Percentiles rank a stretch among this genome's conserved stretches.
phyloP scores from a whole-genome alignment of 2,329 filamentous ascomycete genomes.

The Microascus cirrosus region DNA sequence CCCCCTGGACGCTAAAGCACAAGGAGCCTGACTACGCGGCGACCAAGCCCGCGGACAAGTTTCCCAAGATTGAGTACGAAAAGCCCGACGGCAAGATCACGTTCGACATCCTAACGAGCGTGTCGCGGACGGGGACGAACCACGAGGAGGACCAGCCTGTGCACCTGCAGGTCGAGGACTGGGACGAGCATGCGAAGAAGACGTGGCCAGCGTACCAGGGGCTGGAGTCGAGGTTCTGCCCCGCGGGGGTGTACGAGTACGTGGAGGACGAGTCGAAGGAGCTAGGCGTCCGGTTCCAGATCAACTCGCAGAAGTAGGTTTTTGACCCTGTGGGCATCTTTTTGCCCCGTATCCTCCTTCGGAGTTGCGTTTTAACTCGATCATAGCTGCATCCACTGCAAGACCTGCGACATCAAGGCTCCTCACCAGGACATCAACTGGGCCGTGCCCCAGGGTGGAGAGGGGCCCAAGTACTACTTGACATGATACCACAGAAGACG shows the following conservation, averaged over 20 bases:
- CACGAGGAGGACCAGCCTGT: slow-evolving; percentile 98
- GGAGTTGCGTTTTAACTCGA: not conserved
- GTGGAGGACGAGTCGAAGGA: slow-evolving; percentile 83
- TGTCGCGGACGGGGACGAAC: slow-evolving; percentile 91
- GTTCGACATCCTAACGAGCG: slow-evolving; percentile 93
- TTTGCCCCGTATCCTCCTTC: not conserved
- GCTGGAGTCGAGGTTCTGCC: slow-evolving; percentile 92
- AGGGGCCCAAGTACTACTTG: slow-evolving; percentile 62
- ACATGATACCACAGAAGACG: slow-evolving; percentile 24
- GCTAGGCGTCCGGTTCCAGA: slow-evolving; percentile 88
- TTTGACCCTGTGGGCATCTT: not conserved
- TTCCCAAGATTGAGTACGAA: slow-evolving; percentile 84
- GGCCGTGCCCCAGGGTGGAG: slow-evolving; percentile 88
- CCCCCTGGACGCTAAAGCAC: slow-evolving; percentile 89
- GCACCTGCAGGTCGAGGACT: slow-evolving; percentile 89
- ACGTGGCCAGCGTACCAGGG: slow-evolving; percentile 85
- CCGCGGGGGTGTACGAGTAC: slow-evolving; percentile 96
- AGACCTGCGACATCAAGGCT: slow-evolving; percentile 98
- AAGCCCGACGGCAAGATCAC: slow-evolving; percentile 93
- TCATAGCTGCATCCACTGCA: slow-evolving; percentile 90
- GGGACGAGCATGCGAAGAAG: slow-evolving; percentile 76
- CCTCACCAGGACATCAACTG: slow-evolving; percentile 96
- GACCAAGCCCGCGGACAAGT: slow-evolving; percentile 71
- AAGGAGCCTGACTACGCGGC: slow-evolving; percentile 64
- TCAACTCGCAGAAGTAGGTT: slow-evolving; percentile 92